These are phyloP conservation scores for Misopates orontium DNA, from an alignment of 257 asterid genomes.

Conservation along the genomic window DNA sequence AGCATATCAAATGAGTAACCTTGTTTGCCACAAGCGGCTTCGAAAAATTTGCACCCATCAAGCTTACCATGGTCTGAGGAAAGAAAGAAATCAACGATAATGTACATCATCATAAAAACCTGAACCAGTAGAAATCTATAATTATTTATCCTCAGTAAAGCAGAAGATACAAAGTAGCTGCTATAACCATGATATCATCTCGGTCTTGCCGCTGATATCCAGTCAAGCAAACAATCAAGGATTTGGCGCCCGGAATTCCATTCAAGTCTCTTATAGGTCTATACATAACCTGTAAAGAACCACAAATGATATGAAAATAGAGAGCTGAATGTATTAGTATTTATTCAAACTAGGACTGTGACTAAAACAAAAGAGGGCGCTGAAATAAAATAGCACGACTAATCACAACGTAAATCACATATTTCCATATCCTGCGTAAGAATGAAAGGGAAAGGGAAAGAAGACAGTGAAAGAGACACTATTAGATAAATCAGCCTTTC, in stretches of 20 bases:
- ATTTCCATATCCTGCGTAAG: too few species aligned
- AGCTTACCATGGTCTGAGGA: conserved; percentile 74
- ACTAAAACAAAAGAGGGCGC: neutral
- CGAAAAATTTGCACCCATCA: conserved; percentile 90
- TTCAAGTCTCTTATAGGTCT: conserved; percentile 63
- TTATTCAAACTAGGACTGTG: neutral
- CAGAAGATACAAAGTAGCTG: conserved; percentile 23
- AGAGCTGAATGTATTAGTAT: neutral
- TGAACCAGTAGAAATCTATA: neutral
- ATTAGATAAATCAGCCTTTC: too few species aligned
- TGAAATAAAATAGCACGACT: neutral
- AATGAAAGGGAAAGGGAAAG: too few species aligned
- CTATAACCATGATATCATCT: conserved; percentile 79
- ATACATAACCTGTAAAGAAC: conserved; percentile 63
- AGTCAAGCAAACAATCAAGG: conserved; percentile 75
- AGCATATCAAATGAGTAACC: conserved; percentile 96
- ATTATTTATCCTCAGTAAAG: conserved; percentile 18
- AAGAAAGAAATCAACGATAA: neutral
- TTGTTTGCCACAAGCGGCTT: conserved; percentile 76
- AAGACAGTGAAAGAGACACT: too few species aligned
- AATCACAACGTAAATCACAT: conserved; percentile 1
- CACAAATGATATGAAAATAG: conserved; percentile 5
- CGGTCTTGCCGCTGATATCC: conserved; percentile 79
- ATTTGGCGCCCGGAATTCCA: conserved; percentile 85
- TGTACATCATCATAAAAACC: neutral